Evolutionary conservation across 2,329 filamentous ascomycete genomes (phyloP).

Genomic region (Exophiala sp.): DNA sequence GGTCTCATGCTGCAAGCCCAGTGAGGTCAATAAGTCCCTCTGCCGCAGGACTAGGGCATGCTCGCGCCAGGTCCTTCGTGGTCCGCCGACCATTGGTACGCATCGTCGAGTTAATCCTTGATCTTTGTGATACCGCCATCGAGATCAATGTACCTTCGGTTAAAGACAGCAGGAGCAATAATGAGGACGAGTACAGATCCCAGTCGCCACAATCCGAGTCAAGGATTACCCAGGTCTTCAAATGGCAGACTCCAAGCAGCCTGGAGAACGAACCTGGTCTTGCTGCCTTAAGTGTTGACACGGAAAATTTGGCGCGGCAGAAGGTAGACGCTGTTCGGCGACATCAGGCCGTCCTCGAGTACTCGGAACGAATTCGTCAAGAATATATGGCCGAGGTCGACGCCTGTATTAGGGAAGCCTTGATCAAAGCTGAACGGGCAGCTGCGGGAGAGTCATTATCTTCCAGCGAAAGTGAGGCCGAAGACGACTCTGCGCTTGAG

Average conservation of each 20-base stretch:
- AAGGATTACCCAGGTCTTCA: constrained; percentile 85
- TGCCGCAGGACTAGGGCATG: constrained; percentile 68
- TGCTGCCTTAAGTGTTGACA: constrained; percentile 82
- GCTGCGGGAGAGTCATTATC: constrained; percentile 73
- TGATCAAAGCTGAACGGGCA: constrained; percentile 84
- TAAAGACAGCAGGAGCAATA: constrained; percentile 69
- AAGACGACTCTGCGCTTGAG: constrained; percentile 24
- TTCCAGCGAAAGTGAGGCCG: constrained; percentile 47
- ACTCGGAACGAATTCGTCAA: constrained; percentile 88
- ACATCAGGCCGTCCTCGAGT: constrained; percentile 89
- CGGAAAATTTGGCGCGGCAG: constrained; percentile 73
- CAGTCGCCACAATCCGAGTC: constrained; percentile 96
- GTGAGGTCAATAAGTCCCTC: constrained; percentile 62
- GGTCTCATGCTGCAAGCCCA: constrained; percentile 59
- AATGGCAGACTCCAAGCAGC: constrained; percentile 93
- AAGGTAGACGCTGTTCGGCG: constrained; percentile 93
- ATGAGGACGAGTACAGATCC: constrained; percentile 74
- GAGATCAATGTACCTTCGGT: constrained; percentile 93
- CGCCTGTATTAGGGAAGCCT: constrained; percentile 88
- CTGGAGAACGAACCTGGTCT: constrained; percentile 91
- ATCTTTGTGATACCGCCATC: constrained; percentile 90
- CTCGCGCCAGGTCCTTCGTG: constrained; percentile 84
- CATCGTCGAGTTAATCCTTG: constrained; percentile 90
- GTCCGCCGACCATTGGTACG: constrained; percentile 83
- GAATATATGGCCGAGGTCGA: constrained; percentile 92